Conservation (phyloP, 164 flowering plant genomes). For the Liriodendron chinense region DNA sequence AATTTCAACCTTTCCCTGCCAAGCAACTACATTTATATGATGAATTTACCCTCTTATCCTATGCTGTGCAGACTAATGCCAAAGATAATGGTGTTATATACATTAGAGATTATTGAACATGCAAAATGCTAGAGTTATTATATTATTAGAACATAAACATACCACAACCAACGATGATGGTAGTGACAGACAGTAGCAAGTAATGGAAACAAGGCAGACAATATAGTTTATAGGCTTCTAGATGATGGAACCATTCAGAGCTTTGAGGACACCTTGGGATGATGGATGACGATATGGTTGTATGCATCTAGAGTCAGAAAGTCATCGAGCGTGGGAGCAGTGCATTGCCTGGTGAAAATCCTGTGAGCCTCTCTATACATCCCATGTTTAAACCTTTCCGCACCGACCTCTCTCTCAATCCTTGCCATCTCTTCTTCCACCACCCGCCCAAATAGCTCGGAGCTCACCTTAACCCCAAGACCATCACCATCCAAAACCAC, state of each 20-base stretch:
- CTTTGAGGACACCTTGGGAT: conserved; percentile 54
- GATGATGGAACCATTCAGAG: conserved; percentile 37
- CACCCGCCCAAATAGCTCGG: conserved; percentile 68
- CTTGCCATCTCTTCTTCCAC: conserved; percentile 87
- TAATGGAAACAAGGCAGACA: neutral
- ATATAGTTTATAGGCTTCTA: neutral
- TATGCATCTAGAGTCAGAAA: conserved; percentile 85
- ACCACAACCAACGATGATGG: neutral
- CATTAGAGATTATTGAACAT: neutral
- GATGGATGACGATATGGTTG: conserved; percentile 57
- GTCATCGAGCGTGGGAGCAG: conserved; percentile 59
- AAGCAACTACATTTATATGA: no score
- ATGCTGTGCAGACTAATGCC: no score
- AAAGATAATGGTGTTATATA: no score
- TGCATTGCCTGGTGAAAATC: conserved; percentile 75
- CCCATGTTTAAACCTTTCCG: conserved; percentile 59
- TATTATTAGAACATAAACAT: neutral
- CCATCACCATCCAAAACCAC: conserved; percentile 78
- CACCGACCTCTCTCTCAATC: conserved; percentile 74
- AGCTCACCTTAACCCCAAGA: conserved; percentile 50
- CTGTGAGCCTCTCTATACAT: conserved; percentile 71
- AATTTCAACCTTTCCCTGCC: no score
- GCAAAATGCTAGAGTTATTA: neutral
- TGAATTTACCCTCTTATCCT: no score
- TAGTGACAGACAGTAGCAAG: neutral